Base-by-base conservation (phyloP, 164 flowering plant species). In the Dillenia turbinata region DNA sequence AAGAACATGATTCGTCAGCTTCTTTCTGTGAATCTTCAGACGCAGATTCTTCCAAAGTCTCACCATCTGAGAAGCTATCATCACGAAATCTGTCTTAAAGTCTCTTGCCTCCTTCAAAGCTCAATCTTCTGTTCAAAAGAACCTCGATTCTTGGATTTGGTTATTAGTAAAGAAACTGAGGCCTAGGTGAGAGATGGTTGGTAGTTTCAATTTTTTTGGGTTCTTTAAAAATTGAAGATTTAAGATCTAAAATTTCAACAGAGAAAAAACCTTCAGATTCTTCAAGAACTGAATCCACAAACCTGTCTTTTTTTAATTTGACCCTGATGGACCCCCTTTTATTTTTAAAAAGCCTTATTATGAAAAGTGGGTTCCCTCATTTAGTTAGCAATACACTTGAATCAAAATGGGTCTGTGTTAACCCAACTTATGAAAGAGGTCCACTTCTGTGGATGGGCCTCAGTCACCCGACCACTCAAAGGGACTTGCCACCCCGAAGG, bases 181-280 rank as follows among this genome's bases (percentile, higher is more conserved):
- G 97, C 73, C 97, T 80, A 3, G 95, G 92, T 1, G 95, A 88
- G 19, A 86, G 86, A 58, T 66, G 86, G 60, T 90, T 88, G 12
- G 78, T 82, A 65, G 40, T 47, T 61, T 33, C 33, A 26, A 14
- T 65, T 9, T 59, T 63, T 51, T 40, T 51, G 8, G 43, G 15
- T 46, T 22, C 53, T 15, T 44, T 15, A n/a, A 14, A 44, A 7
- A 66, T 2, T 24, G 56, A 8, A 16, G 55, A 46, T 40, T 49
- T 61, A 2, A n/a, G 44, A 55, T 16, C 47, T 58, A 51, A 49
- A 12, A 43, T 56, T 40, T 40, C 13, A 12, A 51, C n/a, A 10
- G 48, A 57, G 57, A 57, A 49, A 33, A 13, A 14, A 60, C 15
- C 40, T 15, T 26, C 48, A 13, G 48, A 56, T 16, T 64, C 61